Evolutionary conservation across 345 rosid genomes (phyloP).

Genomic region (Populus euphratica): DNA sequence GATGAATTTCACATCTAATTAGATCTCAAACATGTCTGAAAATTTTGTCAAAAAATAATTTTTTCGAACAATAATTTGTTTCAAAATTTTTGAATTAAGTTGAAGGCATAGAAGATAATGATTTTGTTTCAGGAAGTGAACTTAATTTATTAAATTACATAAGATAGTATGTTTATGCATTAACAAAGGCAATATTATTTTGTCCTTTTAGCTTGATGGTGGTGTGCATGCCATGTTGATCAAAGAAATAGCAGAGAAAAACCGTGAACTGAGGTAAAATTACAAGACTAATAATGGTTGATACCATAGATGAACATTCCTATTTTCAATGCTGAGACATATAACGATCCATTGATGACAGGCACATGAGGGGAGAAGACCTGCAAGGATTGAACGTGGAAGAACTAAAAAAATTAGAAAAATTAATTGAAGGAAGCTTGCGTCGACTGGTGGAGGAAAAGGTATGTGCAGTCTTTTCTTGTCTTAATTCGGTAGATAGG

Average conservation of each 20-base stretch:
- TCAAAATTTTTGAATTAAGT: neutral
- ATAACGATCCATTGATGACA: neutral
- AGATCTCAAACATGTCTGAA: too few relatives aligned
- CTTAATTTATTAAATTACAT: neutral
- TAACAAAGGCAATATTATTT: neutral
- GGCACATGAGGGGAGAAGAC: constrained; percentile 37
- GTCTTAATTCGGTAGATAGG: neutral
- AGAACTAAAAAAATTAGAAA: constrained; percentile 24
- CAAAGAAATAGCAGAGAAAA: constrained; percentile 36
- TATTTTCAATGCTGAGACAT: neutral
- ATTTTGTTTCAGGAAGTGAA: neutral
- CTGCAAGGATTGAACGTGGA: constrained; percentile 27
- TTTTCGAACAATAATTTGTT: neutral
- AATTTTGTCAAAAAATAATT: too few relatives aligned
- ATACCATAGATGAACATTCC: neutral
- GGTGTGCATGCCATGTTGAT: constrained; percentile 15
- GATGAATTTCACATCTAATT: too few relatives aligned
- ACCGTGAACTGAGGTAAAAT: constrained; percentile 37
- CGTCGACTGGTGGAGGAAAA: constrained; percentile 19
- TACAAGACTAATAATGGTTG: neutral
- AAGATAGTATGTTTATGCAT: neutral
- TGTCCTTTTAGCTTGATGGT: constrained; percentile 27
- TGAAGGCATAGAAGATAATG: neutral
- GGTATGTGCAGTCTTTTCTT: constrained; percentile 14
- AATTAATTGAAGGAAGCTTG: constrained; percentile 20